These are phyloP conservation scores for Boletus fagicola DNA, from an alignment of 768 basidiomycete species.

Conservation along the genomic window DNA sequence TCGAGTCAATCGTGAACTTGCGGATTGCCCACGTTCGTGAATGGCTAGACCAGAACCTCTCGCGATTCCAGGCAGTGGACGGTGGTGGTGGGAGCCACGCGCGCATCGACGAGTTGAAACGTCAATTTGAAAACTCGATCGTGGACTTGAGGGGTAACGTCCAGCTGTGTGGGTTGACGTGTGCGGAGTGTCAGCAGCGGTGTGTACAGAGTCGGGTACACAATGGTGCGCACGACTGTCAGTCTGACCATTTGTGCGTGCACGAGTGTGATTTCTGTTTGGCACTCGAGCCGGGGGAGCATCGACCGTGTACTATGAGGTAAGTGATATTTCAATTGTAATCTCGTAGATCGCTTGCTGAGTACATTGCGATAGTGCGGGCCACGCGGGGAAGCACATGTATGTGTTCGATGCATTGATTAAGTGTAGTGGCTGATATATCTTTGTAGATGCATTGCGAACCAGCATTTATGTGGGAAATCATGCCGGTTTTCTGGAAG, in stretches of 20 bases:
- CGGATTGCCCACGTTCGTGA: constrained; percentile 47
- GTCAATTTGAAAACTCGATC: constrained; percentile 40
- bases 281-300: constrained; percentile 29
- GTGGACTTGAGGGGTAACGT: constrained; percentile 47
- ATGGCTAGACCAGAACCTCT: constrained; percentile 52
- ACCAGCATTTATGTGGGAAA: constrained; percentile 55
- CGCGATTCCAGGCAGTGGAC: constrained; percentile 40
- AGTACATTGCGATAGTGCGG: constrained; percentile 42
- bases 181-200: constrained; percentile 45
- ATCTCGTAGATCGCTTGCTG: background rate
- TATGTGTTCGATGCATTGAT: constrained; percentile 23
- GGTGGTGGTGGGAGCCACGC: constrained; percentile 30
- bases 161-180: constrained; percentile 50
- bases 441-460: constrained; percentile 47
- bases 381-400: constrained; percentile 57
- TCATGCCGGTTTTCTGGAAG: constrained; percentile 45
- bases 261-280: constrained; percentile 42
- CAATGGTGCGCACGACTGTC: constrained; percentile 47
- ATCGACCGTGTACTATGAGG: constrained; percentile 45
- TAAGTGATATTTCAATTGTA: constrained; percentile 26
- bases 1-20: constrained; percentile 39
- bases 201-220: constrained; percentile 50
- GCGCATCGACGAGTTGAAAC: constrained; percentile 43
- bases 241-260: constrained; percentile 47
- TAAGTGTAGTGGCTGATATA: background rate